Evolutionary conservation across 495 filamentous ascomycete species (phyloP).

Genomic region (Talaromyces trachyspermus): DNA sequence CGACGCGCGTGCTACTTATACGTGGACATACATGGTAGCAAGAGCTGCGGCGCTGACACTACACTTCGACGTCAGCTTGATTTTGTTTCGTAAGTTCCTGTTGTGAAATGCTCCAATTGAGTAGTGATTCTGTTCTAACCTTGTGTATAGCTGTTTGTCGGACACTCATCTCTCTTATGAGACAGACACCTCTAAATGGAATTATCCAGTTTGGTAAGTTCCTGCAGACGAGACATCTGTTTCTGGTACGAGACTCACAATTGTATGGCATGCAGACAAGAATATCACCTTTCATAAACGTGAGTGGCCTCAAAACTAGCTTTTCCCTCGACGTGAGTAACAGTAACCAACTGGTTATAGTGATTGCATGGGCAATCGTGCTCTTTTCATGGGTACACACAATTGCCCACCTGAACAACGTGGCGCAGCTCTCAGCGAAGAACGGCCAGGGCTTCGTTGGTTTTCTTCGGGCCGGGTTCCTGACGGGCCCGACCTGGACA

Average conservation of each 20-base stretch:
- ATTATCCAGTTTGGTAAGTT: constrained; percentile 60
- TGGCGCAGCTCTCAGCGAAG: constrained; percentile 63
- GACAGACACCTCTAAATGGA: constrained; percentile 68
- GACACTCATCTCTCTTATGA: constrained; percentile 65
- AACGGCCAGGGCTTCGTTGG: constrained; percentile 66
- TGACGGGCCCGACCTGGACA: constrained; percentile 70
- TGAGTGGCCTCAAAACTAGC: constrained; percentile 10
- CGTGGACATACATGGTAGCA: constrained; percentile 64
- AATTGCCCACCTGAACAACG: constrained; percentile 74
- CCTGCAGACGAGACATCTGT: background rate
- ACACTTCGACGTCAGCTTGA: constrained; percentile 67
- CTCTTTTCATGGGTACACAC: constrained; percentile 78
- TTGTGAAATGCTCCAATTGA: background rate
- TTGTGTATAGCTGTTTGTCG: constrained; percentile 58
- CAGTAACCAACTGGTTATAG: no score
- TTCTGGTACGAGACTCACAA: no score
- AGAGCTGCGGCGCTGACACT: constrained; percentile 61
- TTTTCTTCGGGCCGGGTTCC: constrained; percentile 60
- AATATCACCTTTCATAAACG: constrained; percentile 76
- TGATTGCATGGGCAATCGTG: constrained; percentile 72
- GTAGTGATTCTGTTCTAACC: constrained; percentile 9
- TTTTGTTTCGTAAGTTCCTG: constrained; percentile 52
- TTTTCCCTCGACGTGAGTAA: background rate
- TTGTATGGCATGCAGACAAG: constrained; percentile 59
- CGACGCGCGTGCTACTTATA: constrained; percentile 53